phyloP scores from a whole-genome alignment of 345 rosid genomes.

The Syzygium jambos region DNA sequence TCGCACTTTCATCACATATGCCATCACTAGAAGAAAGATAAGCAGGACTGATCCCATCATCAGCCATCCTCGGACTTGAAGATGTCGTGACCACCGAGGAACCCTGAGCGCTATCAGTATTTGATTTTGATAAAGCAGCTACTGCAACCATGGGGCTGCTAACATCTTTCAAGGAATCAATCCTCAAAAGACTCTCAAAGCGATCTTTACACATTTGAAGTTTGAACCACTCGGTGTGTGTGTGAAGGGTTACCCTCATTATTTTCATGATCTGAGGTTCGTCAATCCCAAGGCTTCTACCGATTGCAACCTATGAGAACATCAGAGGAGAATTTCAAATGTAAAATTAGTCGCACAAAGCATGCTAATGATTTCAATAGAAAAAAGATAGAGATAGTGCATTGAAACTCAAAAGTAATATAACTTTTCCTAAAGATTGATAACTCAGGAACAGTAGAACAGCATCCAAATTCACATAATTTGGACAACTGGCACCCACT shows the following conservation, averaged over 20 bases:
- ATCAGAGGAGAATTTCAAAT: neutral
- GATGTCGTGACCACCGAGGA: slow-evolving; percentile 71
- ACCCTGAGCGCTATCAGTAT: slow-evolving; percentile 57
- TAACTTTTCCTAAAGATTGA: neutral
- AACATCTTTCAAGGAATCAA: slow-evolving; percentile 68
- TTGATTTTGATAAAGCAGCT: slow-evolving; percentile 44
- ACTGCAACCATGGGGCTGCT: slow-evolving; percentile 37
- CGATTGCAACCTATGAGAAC: slow-evolving; percentile 54
- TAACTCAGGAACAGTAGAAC: neutral
- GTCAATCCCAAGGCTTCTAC: slow-evolving; percentile 71
- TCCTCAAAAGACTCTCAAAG: slow-evolving; percentile 50
- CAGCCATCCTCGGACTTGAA: slow-evolving; percentile 55
- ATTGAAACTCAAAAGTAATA: neutral
- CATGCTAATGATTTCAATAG: neutral
- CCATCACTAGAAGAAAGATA: slow-evolving; percentile 63
- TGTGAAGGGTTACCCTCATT: slow-evolving; percentile 80
- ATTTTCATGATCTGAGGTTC: slow-evolving; percentile 89
- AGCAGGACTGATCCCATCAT: slow-evolving; percentile 72
- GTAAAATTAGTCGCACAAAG: neutral
- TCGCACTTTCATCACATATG: slow-evolving; percentile 73
- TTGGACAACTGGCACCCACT: neutral
- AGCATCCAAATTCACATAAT: neutral
- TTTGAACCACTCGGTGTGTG: slow-evolving; percentile 87
- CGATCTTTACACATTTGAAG: slow-evolving; percentile 89
- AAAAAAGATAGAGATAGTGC: neutral